Evolutionary conservation across 2,329 filamentous ascomycete species (phyloP).

Genomic region (Delphinella strobiligena): DNA sequence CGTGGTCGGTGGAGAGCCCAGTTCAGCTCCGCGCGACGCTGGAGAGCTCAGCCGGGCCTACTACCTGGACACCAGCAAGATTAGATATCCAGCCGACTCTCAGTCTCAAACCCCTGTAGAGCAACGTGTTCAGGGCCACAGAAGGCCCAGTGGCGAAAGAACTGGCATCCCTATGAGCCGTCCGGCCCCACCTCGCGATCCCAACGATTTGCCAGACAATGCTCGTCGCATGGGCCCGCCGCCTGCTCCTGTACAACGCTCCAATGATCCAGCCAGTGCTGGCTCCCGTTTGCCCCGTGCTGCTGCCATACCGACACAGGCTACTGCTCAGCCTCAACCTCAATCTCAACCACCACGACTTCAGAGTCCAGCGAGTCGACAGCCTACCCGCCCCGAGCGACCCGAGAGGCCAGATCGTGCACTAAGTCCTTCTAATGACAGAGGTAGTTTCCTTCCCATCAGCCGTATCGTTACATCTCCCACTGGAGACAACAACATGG

Average conservation of each 20-base stretch:
- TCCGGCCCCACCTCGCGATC: conserved; percentile 13
- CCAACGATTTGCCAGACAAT: conserved; percentile 13
- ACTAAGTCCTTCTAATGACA: conserved; percentile 4
- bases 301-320: conserved; percentile 39
- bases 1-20: conserved; percentile 87
- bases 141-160: conserved; percentile 19
- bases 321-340: conserved; percentile 51
- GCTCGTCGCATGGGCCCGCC: conserved; percentile 13
- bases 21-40: conserved; percentile 67
- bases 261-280: conserved; percentile 26
- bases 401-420: conserved; percentile 1
- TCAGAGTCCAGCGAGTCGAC: conserved; percentile 5
- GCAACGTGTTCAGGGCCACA: conserved; percentile 17
- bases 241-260: conserved; percentile 13
- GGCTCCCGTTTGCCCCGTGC: conserved; percentile 49
- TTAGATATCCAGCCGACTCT: conserved; percentile 70
- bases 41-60: conserved; percentile 83
- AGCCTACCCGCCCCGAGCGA: conserved; percentile 8
- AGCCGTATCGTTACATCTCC: neutral
- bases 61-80: conserved; percentile 87
- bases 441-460: neutral
- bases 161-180: conserved; percentile 11
- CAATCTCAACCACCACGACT: conserved; percentile 38
- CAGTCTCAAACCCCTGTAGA: conserved; percentile 20
- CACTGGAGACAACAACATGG: neutral